Evolutionary conservation across 2,329 filamentous ascomycete species (phyloP).

Genomic region (Aspergillus japonicus): DNA sequence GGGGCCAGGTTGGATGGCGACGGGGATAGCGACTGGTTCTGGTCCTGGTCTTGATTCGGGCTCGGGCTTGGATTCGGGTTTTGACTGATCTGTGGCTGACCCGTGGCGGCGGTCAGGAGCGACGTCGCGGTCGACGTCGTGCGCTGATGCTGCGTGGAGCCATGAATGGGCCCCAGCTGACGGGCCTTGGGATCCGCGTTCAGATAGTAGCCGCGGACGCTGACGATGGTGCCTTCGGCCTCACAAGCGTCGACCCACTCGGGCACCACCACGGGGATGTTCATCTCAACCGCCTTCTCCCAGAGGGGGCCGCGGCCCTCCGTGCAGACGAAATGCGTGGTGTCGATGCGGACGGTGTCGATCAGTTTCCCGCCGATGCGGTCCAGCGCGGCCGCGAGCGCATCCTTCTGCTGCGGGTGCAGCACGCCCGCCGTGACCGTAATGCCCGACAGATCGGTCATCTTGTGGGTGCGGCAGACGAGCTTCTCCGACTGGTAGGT

Average conservation of each 20-base stretch:
- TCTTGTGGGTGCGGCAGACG: slow-evolving; percentile 89
- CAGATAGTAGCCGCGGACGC: slow-evolving; percentile 93
- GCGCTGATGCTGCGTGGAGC: slow-evolving; percentile 34
- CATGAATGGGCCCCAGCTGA: slow-evolving; percentile 45
- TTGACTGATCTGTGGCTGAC: slow-evolving; percentile 16
- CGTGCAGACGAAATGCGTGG: slow-evolving; percentile 96
- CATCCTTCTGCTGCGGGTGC: slow-evolving; percentile 69
- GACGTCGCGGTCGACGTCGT: slow-evolving; percentile 32
- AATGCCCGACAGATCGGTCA: slow-evolving; percentile 95
- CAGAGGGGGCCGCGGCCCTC: slow-evolving; percentile 85
- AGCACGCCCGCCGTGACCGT: slow-evolving; percentile 90
- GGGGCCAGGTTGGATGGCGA: slow-evolving; percentile 21
- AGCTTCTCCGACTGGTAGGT: slow-evolving; percentile 82
- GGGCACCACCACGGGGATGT: slow-evolving; percentile 92
- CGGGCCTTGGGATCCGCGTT: slow-evolving; percentile 72
- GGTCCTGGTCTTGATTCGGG: background rate
- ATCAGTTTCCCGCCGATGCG: slow-evolving; percentile 90
- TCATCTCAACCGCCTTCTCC: slow-evolving; percentile 97
- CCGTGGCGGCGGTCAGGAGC: slow-evolving; percentile 6
- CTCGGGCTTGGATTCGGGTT: slow-evolving; percentile 15
- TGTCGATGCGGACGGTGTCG: slow-evolving; percentile 90
- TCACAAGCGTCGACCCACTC: slow-evolving; percentile 99
- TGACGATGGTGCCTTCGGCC: slow-evolving; percentile 84
- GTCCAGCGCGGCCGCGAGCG: slow-evolving; percentile 71
- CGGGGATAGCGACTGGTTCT: background rate